Conservation (phyloP, 352 stramenopile genomes). For the Phytophthora agathidicida region DNA sequence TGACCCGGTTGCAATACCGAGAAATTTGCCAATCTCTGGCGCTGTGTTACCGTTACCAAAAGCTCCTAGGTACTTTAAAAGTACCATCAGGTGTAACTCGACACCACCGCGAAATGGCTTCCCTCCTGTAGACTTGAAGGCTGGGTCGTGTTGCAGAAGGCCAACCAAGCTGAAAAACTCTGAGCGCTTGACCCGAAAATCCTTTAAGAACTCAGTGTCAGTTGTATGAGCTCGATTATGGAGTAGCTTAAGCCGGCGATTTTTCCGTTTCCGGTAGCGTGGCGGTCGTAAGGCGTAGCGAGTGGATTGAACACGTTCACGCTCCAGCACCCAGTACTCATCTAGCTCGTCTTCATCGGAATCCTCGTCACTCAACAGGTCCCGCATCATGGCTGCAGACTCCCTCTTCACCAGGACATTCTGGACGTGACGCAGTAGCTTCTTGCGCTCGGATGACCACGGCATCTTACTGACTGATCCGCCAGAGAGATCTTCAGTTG, state of each 20-base stretch:
- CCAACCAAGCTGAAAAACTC: not conserved
- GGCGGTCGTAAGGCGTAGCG: not conserved
- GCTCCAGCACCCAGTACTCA: not conserved
- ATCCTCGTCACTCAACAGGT: not conserved
- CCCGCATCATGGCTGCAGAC: not conserved
- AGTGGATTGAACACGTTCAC: not conserved
- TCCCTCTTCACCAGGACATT: too few relatives aligned
- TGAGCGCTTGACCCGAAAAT: not conserved
- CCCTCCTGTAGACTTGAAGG: not conserved
- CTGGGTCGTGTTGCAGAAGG: not conserved
- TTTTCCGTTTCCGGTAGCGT: not conserved
- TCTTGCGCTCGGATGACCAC: too few relatives aligned
- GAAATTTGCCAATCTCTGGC: too few relatives aligned
- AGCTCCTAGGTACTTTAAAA: too few relatives aligned
- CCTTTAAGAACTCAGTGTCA: slow-evolving; percentile 3
- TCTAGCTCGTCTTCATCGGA: not conserved
- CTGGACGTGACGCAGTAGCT: too few relatives aligned
- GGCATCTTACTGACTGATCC: too few relatives aligned
- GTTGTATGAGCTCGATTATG: not conserved
- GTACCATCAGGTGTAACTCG: too few relatives aligned
- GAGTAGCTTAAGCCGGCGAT: not conserved
- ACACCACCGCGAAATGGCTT: too few relatives aligned
- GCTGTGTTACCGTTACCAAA: too few relatives aligned
- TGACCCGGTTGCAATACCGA: too few relatives aligned
- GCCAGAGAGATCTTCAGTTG: too few relatives aligned